Conservation (phyloP, 2,329 filamentous ascomycete species). For the Lasiodiplodia gonubiensis region DNA sequence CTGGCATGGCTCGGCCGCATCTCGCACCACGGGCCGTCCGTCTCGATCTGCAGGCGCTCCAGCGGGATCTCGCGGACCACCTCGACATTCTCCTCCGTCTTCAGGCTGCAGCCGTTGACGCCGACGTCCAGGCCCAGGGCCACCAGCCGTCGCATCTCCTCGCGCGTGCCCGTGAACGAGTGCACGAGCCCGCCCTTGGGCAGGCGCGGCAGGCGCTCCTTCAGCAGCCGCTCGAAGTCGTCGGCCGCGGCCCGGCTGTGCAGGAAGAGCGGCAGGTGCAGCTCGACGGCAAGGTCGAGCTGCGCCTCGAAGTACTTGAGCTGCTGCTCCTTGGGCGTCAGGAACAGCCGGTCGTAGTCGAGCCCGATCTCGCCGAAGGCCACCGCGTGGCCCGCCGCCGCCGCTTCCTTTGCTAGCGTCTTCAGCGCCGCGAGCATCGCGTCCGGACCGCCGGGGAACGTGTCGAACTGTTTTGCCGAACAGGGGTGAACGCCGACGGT, state of each 20-base stretch:
- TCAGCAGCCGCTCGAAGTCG: constrained; percentile 80
- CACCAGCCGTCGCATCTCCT: constrained; percentile 49
- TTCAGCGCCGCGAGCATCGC: constrained; percentile 65
- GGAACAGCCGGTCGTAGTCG: constrained; percentile 90
- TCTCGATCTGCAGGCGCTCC: constrained; percentile 88
- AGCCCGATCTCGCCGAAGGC: constrained; percentile 96
- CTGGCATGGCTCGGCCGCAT: constrained; percentile 69
- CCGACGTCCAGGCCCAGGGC: constrained; percentile 52
- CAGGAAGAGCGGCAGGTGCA: constrained; percentile 86
- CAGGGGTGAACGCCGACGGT: constrained; percentile 96
- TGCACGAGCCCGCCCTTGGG: constrained; percentile 71
- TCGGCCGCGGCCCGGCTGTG: constrained; percentile 86
- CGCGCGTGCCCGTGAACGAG: constrained; percentile 47
- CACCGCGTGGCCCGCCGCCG: constrained; percentile 61
- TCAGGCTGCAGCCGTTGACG: constrained; percentile 74
- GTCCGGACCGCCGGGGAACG: constrained; percentile 58
- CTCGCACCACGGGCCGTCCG: constrained; percentile 89
- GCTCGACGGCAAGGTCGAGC: constrained; percentile 74
- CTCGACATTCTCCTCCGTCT: constrained; percentile 87
- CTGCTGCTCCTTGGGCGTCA: constrained; percentile 79
- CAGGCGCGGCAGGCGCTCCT: constrained; percentile 66
- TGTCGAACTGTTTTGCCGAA: constrained; percentile 78
- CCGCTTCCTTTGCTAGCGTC: constrained; percentile 64
- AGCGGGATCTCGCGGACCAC: constrained; percentile 82
- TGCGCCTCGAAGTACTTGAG: constrained; percentile 85